Conservation (phyloP, 306 rosid genomes). For the Heteromeles arbutifolia region DNA sequence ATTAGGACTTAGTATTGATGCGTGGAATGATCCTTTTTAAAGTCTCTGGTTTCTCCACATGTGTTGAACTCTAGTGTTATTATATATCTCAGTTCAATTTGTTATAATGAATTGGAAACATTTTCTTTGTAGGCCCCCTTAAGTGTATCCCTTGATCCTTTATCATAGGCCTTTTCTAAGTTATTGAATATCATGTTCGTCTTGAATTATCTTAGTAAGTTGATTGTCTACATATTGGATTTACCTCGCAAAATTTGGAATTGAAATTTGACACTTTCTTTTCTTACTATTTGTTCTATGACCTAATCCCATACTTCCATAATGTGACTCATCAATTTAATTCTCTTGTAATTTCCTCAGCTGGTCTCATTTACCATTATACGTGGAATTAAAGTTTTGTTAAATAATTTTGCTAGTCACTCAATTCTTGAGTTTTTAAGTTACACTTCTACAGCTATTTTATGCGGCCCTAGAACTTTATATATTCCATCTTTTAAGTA, state of each 20-base stretch:
- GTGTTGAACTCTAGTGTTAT: background rate
- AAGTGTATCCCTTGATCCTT: background rate
- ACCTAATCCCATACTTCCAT: background rate
- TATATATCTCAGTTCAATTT: background rate
- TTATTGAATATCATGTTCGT: background rate
- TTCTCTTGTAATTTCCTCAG: background rate
- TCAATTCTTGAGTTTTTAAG: background rate
- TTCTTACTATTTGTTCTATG: background rate
- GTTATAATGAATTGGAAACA: background rate
- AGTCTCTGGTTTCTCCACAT: background rate
- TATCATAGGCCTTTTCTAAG: background rate
- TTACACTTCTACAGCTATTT: background rate
- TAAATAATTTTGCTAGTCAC: background rate
- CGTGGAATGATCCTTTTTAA: background rate
- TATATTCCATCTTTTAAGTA: background rate
- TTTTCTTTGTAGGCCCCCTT: background rate
- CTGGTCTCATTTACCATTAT: background rate
- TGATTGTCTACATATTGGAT: background rate
- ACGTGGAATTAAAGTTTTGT: background rate
- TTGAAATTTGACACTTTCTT: background rate
- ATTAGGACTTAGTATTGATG: background rate
- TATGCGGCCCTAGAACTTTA: background rate
- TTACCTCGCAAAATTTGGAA: background rate
- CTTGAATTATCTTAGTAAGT: background rate
- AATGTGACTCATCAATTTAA: background rate